Evolutionary conservation across 2,329 filamentous ascomycete genomes (phyloP).

Genomic region (Ophiobolus disseminans): DNA sequence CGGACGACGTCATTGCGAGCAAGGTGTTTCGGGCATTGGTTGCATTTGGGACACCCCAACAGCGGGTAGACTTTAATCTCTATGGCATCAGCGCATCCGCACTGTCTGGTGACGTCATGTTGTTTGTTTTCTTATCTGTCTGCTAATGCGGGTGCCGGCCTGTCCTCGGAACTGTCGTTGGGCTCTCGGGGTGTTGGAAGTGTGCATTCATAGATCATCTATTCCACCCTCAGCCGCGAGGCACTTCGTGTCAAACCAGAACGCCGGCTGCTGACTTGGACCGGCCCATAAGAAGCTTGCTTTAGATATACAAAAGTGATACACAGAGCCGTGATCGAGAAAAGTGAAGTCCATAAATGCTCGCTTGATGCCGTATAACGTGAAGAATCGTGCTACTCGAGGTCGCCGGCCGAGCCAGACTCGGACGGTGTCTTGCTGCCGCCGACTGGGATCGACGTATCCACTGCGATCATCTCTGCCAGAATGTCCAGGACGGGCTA

Average conservation of each 20-base stretch:
- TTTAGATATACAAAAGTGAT: constrained; percentile 48
- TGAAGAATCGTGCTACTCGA: constrained; percentile 33
- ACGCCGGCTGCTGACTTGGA: constrained; percentile 33
- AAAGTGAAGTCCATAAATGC: constrained; percentile 21
- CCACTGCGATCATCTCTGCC: constrained; percentile 96
- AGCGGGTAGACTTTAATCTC: constrained; percentile 33
- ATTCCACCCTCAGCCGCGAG: constrained; percentile 25
- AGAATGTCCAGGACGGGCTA: constrained; percentile 93
- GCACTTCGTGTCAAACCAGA: constrained; percentile 30
- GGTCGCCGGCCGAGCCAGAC: constrained; percentile 41
- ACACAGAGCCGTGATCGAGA: constrained; percentile 33
- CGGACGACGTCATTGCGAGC: constrained; percentile 44
- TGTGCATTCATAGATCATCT: constrained; percentile 33
- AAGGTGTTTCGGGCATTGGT: constrained; percentile 47
- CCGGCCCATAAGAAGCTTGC: constrained; percentile 26
- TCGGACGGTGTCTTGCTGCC: constrained; percentile 47
- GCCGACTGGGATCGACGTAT: constrained; percentile 64
- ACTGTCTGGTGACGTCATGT: constrained; percentile 29
- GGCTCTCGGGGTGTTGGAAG: background rate
- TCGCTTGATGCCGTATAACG: constrained; percentile 19
- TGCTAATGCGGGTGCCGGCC: too few relatives aligned
- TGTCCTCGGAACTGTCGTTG: too few relatives aligned
- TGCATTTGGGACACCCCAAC: constrained; percentile 17
- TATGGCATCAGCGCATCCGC: constrained; percentile 44
- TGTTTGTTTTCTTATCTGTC: too few relatives aligned